Conservation (phyloP, 2,329 filamentous ascomycete genomes). For the Cladorrhinum sp. region DNA sequence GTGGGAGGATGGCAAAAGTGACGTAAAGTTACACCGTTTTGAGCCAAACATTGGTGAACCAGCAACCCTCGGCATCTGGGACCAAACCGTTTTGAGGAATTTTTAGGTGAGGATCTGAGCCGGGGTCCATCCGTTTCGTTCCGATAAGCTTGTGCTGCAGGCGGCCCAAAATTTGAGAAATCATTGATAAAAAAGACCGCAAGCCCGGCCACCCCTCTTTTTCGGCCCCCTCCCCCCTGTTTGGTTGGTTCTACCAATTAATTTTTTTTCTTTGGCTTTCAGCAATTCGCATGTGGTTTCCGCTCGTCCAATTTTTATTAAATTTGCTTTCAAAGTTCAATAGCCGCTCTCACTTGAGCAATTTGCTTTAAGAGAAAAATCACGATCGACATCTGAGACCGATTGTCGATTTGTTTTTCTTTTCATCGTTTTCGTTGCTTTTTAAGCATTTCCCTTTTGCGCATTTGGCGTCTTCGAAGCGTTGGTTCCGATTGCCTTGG, state of each 20-base stretch:
- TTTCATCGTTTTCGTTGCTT: neutral
- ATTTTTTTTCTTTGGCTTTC: neutral
- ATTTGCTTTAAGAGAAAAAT: neutral
- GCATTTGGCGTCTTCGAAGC: neutral
- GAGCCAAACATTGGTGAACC: neutral
- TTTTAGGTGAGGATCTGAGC: neutral
- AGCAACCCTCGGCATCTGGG: neutral
- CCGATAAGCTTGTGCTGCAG: neutral
- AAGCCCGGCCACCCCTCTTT: neutral
- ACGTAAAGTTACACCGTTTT: neutral
- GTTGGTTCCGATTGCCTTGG: neutral
- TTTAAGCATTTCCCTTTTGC: neutral
- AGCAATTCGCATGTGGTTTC: neutral
- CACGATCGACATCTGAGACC: neutral
- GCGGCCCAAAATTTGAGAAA: neutral
- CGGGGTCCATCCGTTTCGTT: neutral
- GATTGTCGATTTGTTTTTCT: slow-evolving; percentile 16
- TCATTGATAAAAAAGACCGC: neutral
- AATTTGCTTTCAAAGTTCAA: neutral
- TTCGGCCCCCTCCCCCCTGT: neutral
- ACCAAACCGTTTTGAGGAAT: neutral
- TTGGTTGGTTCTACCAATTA: neutral
- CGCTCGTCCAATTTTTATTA: neutral
- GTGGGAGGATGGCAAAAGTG: neutral
- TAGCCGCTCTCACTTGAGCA: no score